A percentile compares a stretch with the other conserved stretches of the same genome.
Evolutionary conservation across 306 rosid species (phyloP).

Genomic region (Acacia melanoxylon): DNA sequence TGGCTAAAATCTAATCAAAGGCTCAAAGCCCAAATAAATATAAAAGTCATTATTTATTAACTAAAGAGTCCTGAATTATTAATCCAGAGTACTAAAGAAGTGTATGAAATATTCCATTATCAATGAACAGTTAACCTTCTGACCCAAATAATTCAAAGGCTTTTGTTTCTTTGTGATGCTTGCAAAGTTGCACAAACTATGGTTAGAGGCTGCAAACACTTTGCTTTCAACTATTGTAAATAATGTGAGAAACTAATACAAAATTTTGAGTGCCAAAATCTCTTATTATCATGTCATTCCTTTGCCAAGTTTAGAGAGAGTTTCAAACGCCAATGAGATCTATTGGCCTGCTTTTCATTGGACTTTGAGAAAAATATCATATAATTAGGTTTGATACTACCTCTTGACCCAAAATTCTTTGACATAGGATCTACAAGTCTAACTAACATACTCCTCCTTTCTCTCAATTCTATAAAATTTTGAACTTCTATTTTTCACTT

Average conservation of each 20-base stretch:
- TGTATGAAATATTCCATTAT: too few species aligned
- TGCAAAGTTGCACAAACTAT: conserved; percentile 14
- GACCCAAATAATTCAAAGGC: neutral
- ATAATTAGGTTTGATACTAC: neutral
- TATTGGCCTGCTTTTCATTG: neutral
- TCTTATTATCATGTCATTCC: neutral
- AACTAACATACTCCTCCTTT: neutral
- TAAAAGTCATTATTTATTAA: too few species aligned
- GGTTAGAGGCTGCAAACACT: conserved; percentile 14
- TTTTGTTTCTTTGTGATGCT: conserved; percentile 13
- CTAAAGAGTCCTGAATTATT: too few species aligned
- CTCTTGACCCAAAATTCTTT: neutral
- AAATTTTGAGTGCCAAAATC: neutral
- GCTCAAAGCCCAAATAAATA: too few species aligned
- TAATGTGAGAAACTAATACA: neutral
- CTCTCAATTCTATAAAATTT: too few species aligned
- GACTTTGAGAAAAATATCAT: neutral
- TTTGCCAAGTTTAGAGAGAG: neutral
- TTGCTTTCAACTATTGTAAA: neutral
- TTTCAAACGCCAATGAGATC: neutral
- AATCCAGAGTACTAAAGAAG: too few species aligned
- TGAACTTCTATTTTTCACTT: neutral
- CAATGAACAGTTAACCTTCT: too few species aligned
- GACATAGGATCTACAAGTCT: too few species aligned
- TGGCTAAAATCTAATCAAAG: too few species aligned